These are phyloP conservation scores for Hirschioporus abietinus DNA, from an alignment of 768 basidiomycete genomes.

Conservation along the genomic window DNA sequence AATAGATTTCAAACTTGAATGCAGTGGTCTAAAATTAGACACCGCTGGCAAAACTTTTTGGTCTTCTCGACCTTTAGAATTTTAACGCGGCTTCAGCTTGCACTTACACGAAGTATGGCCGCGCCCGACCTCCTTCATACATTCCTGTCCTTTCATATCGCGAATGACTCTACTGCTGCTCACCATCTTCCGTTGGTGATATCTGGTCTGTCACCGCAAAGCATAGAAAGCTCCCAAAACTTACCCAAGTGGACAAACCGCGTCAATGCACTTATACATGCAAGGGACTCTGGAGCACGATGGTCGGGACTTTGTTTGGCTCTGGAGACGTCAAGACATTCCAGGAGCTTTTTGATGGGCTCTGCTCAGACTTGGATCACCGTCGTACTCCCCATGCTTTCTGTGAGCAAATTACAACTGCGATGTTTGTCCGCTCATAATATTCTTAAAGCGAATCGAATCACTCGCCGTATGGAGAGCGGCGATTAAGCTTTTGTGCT, in stretches of 20 bases:
- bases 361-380: constrained; percentile 70
- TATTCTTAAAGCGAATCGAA: constrained; percentile 56
- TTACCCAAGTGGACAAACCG: constrained; percentile 72
- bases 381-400: constrained; percentile 56
- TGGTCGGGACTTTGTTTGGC: constrained; percentile 82
- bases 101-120: neutral
- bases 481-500: constrained; percentile 55
- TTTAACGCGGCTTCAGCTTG: neutral
- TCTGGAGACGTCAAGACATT: constrained; percentile 54
- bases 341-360: constrained; percentile 58
- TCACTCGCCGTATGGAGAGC: constrained; percentile 53
- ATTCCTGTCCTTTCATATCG: constrained; percentile 66
- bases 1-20: too few species aligned
- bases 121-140: constrained; percentile 39
- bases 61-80: neutral
- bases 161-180: constrained; percentile 59
- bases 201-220: constrained; percentile 44
- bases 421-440: constrained; percentile 19
- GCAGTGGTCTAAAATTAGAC: neutral
- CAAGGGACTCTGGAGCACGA: constrained; percentile 69
- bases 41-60: neutral
- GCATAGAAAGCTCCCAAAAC: constrained; percentile 58
- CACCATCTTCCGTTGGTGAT: constrained; percentile 56
- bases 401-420: constrained; percentile 46
- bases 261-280: constrained; percentile 67